These are phyloP conservation scores for Prunus mira DNA, from an alignment of 306 rosid species.

Conservation along the genomic window DNA sequence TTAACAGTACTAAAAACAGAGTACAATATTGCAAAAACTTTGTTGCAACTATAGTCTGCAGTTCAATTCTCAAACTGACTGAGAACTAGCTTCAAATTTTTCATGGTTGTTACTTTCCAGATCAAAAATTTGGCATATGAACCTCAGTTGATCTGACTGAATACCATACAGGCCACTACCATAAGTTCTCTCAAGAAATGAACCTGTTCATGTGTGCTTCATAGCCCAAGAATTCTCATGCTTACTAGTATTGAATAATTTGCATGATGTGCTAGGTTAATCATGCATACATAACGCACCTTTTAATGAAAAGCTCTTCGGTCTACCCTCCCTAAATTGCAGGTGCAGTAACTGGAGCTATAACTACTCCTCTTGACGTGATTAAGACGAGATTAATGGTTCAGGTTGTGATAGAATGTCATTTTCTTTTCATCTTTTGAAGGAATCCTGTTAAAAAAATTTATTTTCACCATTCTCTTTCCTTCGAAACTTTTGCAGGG, in stretches of 20 bases:
- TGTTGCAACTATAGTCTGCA: neutral
- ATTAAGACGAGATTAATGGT: slow-evolving; percentile 90
- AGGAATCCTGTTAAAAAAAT: neutral
- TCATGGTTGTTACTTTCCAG: neutral
- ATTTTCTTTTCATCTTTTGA: neutral
- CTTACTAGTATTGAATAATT: neutral
- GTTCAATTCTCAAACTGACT: neutral
- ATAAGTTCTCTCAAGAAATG: neutral
- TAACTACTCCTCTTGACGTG: slow-evolving; percentile 94
- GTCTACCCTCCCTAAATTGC: slow-evolving; percentile 9
- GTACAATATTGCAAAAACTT: neutral
- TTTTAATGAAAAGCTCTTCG: neutral
- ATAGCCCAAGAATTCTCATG: neutral
- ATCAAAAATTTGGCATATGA: too few relatives aligned
- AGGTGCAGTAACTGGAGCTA: slow-evolving; percentile 96
- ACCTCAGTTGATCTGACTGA: neutral
- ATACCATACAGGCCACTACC: neutral
- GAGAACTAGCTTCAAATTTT: neutral
- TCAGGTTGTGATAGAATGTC: slow-evolving; percentile 37
- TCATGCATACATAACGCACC: neutral
- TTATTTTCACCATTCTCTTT: neutral
- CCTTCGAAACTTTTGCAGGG: slow-evolving; percentile 40
- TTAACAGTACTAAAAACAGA: neutral
- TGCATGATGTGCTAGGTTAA: neutral
- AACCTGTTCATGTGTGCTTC: neutral